Percentiles rank a stretch among this genome's conserved stretches.
phyloP scores from a whole-genome alignment of 2,329 filamentous ascomycete species.

The Ophiostoma sp. region DNA sequence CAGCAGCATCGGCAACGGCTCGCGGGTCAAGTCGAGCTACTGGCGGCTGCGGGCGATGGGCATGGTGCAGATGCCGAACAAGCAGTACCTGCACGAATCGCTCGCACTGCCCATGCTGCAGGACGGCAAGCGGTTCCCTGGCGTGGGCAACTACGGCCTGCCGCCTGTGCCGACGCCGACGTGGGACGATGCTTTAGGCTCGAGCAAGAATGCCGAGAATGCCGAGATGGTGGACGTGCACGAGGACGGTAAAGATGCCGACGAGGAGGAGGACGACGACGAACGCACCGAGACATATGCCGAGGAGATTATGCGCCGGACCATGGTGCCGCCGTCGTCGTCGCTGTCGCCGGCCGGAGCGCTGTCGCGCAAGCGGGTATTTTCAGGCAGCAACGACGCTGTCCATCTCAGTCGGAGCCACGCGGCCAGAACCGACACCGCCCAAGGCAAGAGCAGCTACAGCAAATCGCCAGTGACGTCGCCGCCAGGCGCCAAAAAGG shows the following conservation, averaged over 20 bases:
- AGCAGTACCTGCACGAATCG: slow-evolving; percentile 42
- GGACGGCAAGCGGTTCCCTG: slow-evolving; percentile 39
- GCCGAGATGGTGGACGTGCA: slow-evolving; percentile 8
- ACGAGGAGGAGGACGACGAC: background rate
- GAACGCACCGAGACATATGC: slow-evolving; percentile 16
- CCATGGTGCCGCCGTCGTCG: background rate
- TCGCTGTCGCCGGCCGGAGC: background rate
- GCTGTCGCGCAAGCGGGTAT: slow-evolving; percentile 20
- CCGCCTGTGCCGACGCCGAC: slow-evolving; percentile 22
- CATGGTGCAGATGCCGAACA: slow-evolving; percentile 30
- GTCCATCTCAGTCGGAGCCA: background rate
- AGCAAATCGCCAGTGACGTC: background rate
- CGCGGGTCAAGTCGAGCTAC: slow-evolving; percentile 26
- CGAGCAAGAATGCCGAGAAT: background rate
- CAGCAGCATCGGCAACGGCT: background rate
- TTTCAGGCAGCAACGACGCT: slow-evolving; percentile 13
- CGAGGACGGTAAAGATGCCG: background rate
- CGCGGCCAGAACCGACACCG: background rate
- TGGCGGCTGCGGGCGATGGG: slow-evolving; percentile 48
- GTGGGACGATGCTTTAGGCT: background rate
- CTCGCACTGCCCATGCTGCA: slow-evolving; percentile 40
- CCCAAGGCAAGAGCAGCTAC: background rate
- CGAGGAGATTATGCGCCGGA: slow-evolving; percentile 20
- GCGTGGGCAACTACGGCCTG: slow-evolving; percentile 38
- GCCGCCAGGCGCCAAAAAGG: slow-evolving; percentile 20